Percentiles rank a stretch among this genome's conserved stretches.
These are phyloP conservation scores for Aureobasidium sp. DNA, from an alignment of 2,329 filamentous ascomycete genomes.

Conservation along the genomic window DNA sequence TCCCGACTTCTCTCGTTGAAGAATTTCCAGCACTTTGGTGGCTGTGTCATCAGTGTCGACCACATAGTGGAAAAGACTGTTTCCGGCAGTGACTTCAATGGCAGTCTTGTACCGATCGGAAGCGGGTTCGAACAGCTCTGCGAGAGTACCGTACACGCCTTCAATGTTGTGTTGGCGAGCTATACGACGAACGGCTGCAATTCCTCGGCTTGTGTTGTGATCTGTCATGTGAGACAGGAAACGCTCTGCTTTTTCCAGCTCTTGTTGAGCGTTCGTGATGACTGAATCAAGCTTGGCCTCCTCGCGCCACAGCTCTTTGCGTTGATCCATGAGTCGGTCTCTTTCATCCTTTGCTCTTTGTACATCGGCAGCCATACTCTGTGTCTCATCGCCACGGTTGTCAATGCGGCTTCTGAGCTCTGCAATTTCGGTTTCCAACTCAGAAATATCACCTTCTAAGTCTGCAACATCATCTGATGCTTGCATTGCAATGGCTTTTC, in stretches of 20 bases:
- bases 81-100: constrained; percentile 86
- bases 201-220: constrained; percentile 73
- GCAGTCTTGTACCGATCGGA: constrained; percentile 78
- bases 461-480: constrained; percentile 73
- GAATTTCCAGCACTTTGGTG: constrained; percentile 67
- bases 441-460: constrained; percentile 63
- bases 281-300: constrained; percentile 79
- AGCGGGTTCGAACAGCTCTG: constrained; percentile 77
- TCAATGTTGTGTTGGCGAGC: constrained; percentile 72
- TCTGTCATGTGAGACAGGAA: constrained; percentile 82
- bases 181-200: constrained; percentile 78
- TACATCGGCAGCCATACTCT: constrained; percentile 64
- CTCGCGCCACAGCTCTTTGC: constrained; percentile 80
- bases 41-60: constrained; percentile 89
- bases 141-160: constrained; percentile 86
- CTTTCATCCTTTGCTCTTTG: constrained; percentile 70
- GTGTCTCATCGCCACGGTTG: constrained; percentile 68
- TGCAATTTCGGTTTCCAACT: constrained; percentile 66
- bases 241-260: constrained; percentile 70
- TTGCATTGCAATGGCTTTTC: constrained; percentile 78
- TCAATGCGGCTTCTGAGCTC: constrained; percentile 66
- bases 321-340: constrained; percentile 75
- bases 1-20: constrained; percentile 74
- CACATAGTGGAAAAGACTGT: constrained; percentile 90
- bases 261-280: constrained; percentile 65